Conservation (phyloP, 1,284 basidiomycete species). For the Cryptococcus sp. region DNA sequence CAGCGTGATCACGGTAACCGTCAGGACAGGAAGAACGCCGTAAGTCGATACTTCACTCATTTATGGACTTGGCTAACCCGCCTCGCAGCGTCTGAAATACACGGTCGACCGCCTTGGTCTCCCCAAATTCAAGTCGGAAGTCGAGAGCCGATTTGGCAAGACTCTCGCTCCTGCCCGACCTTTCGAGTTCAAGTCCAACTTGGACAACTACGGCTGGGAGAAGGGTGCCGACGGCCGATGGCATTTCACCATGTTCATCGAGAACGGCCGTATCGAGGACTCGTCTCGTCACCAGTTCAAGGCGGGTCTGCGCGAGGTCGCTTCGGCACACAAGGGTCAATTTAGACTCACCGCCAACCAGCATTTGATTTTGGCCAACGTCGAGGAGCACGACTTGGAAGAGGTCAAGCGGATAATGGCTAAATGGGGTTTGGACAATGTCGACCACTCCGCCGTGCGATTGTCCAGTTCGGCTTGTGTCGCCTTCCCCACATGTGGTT, state of each 20-base stretch:
- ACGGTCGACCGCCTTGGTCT: constrained; percentile 95
- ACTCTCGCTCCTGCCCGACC: constrained; percentile 70
- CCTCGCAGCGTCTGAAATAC: constrained; percentile 75
- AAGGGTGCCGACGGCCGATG: constrained; percentile 84
- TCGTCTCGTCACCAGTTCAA: constrained; percentile 90
- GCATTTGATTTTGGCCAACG: constrained; percentile 86
- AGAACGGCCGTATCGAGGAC: constrained; percentile 96
- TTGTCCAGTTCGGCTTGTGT: constrained; percentile 92
- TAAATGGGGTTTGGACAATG: constrained; percentile 89
- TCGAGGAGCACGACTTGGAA: constrained; percentile 70
- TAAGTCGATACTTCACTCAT: constrained; percentile 18
- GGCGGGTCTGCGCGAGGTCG: constrained; percentile 87
- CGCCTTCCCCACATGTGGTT: constrained; percentile 93
- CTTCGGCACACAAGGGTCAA: constrained; percentile 87
- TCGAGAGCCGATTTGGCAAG: constrained; percentile 87
- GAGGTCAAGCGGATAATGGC: constrained; percentile 77
- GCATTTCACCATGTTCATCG: constrained; percentile 93
- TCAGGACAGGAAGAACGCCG: constrained; percentile 73
- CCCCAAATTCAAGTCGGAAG: constrained; percentile 80
- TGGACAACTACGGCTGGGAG: constrained; percentile 93
- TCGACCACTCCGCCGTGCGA: constrained; percentile 76
- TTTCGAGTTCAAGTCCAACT: constrained; percentile 84
- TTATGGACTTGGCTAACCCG: not conserved
- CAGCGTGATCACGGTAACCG: constrained; percentile 98
- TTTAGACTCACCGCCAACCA: constrained; percentile 96